Evolutionary conservation across 78 protist genomes (phyloP).

Genomic region (Ministeria vibrans): DNA sequence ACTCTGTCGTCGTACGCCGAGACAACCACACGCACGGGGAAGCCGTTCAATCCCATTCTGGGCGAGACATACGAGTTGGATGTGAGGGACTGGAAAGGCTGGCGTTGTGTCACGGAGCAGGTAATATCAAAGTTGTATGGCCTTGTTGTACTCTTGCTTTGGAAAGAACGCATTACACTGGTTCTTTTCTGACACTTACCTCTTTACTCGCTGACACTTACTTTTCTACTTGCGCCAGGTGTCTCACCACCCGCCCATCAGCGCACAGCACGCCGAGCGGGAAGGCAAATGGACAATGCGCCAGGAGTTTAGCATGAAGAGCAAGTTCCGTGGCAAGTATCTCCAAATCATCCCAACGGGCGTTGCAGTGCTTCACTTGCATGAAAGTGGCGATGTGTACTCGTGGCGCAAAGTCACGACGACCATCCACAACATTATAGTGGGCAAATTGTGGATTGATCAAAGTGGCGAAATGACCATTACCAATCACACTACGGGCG

Average conservation of each 20-base stretch:
- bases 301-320: constrained; percentile 19
- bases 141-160: no score
- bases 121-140: no score
- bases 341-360: constrained; percentile 13
- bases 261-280: constrained; percentile 23
- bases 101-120: constrained; percentile 11
- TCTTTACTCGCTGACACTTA: not conserved
- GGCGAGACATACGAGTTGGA: constrained; percentile 42
- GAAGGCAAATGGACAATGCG: constrained; percentile 15
- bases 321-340: constrained; percentile 36
- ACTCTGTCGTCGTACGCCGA: constrained; percentile 12
- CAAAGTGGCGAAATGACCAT: constrained; percentile 26
- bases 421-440: constrained; percentile 24
- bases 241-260: constrained; percentile 41
- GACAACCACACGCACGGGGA: constrained; percentile 20
- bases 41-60: constrained; percentile 42
- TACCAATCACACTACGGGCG: constrained; percentile 23
- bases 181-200: no score
- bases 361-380: constrained; percentile 1
- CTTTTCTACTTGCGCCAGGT: not conserved
- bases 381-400: constrained; percentile 16
- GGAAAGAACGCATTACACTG: no score
- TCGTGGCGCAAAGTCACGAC: constrained; percentile 34
- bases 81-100: not conserved
- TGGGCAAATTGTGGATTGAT: constrained; percentile 37